Evolutionary conservation across 495 filamentous ascomycete genomes (phyloP).

Genomic region (Hyaloscypha hepaticicola): DNA sequence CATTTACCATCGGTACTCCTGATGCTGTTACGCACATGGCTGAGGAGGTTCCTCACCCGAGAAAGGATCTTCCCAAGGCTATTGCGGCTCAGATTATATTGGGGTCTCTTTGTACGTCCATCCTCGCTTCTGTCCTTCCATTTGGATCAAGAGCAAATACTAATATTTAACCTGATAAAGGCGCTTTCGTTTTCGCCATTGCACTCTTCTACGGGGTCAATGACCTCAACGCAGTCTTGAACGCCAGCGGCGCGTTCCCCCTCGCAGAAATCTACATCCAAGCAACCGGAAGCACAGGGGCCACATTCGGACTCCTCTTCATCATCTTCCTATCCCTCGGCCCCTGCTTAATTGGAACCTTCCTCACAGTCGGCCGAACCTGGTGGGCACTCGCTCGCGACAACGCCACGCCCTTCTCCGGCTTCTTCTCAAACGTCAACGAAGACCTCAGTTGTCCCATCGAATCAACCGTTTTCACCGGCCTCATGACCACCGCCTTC

Average conservation of each 20-base stretch:
- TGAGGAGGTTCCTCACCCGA: conserved; percentile 73
- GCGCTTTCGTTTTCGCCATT: conserved; percentile 70
- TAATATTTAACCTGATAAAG: not conserved
- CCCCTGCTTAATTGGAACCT: conserved; percentile 64
- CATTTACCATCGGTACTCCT: conserved; percentile 82
- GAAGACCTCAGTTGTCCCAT: conserved; percentile 61
- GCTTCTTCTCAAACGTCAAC: conserved; percentile 39
- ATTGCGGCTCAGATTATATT: conserved; percentile 58
- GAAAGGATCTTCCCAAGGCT: conserved; percentile 59
- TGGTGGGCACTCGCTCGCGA: conserved; percentile 22
- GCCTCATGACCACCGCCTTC: conserved; percentile 59
- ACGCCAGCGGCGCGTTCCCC: conserved; percentile 62
- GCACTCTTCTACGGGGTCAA: conserved; percentile 70
- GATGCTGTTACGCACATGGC: conserved; percentile 75
- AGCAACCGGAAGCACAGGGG: conserved; percentile 61
- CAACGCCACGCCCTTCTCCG: conserved; percentile 14
- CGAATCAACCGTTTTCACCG: conserved; percentile 63
- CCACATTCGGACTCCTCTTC: conserved; percentile 64
- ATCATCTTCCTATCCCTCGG: conserved; percentile 66
- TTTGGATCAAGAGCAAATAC: not conserved
- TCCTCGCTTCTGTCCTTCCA: not conserved
- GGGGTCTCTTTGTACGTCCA: conserved; percentile 50
- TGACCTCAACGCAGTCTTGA: conserved; percentile 58
- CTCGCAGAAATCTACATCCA: conserved; percentile 76
- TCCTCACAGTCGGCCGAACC: conserved; percentile 73